Conservation (phyloP, 306 rosid species). For the Medicago ruthenica region DNA sequence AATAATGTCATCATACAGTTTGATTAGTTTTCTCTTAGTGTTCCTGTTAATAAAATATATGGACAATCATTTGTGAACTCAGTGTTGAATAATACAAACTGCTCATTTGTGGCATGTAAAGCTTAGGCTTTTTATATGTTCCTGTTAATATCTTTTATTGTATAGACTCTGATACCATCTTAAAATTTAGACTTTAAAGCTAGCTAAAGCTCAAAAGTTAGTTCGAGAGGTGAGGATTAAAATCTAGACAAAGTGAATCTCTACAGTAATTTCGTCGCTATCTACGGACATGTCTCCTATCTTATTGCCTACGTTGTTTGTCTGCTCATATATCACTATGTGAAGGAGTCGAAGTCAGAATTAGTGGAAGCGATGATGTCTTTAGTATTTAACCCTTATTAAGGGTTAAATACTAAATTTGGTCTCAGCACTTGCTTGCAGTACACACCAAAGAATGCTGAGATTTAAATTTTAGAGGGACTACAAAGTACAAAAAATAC, state of each 20-base stretch:
- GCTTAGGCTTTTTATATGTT: not conserved
- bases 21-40: not conserved
- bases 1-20: not conserved
- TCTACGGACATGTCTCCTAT: not conserved
- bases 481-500: too few species aligned
- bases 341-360: not conserved
- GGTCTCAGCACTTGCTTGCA: not conserved
- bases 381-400: too few species aligned
- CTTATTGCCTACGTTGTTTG: not conserved
- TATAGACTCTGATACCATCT: too few species aligned
- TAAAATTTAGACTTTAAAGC: too few species aligned
- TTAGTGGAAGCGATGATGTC: not conserved
- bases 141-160: too few species aligned
- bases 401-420: too few species aligned
- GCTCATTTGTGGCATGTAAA: not conserved
- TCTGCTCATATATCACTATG: not conserved
- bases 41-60: not conserved
- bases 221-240: too few species aligned
- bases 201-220: too few species aligned
- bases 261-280: not conserved
- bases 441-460: not conserved
- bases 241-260: too few species aligned
- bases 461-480: not conserved
- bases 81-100: not conserved
- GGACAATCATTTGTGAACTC: not conserved